Base-by-base conservation (phyloP, 2,329 filamentous ascomycete species). In the Apiospora rasikravindrae region DNA sequence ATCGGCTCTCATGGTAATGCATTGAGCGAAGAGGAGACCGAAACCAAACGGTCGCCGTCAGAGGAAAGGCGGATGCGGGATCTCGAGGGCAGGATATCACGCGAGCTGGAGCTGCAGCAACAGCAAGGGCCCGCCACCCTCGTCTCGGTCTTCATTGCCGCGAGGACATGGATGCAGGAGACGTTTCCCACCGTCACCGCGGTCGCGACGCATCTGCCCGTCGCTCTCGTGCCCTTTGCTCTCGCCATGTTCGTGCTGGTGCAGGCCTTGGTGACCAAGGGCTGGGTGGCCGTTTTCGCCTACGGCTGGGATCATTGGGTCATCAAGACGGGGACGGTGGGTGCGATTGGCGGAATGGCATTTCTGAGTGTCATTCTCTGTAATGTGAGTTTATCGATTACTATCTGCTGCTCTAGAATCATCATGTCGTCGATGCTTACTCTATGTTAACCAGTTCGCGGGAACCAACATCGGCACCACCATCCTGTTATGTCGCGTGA, bases 401-500 rank as follows among this genome's bases (percentile, higher is more conserved):
- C 47, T 51, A 26, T 24, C 22, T 24, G 33, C n/a, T 42, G 13
- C 33, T 13, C 33, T 10, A 67, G 11, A n/a, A 3, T 6, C 33
- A 33, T 33, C 33, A 33, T 33, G 3, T 42, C 13, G 13, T 6
- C 19, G 16, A 47, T 67, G 26, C n/a, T 53, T 29, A 49, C 14
- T 44, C 57, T 67, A 7, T 6, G 10, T 51, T 22, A 8, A 13
- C 8, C 13, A 94, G 91, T 94, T 94, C 75, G 91, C 92, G 0
- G 92, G 92, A 24, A 94, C 92, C 1, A 94, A 94, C 75, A 94
- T 94, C 70, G 92, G 92, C 45, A 93, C 92, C 0, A 92, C 92
- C 0, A 94, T 94, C 77, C 87, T 94, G 0, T 84, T 94, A 1
- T 93, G 88, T 11, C 90, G 92, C 3, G 87, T 94, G 8, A 88